Evolutionary conservation across 2,329 filamentous ascomycete genomes (phyloP).

Genomic region (Gaeumannomyces sp.): DNA sequence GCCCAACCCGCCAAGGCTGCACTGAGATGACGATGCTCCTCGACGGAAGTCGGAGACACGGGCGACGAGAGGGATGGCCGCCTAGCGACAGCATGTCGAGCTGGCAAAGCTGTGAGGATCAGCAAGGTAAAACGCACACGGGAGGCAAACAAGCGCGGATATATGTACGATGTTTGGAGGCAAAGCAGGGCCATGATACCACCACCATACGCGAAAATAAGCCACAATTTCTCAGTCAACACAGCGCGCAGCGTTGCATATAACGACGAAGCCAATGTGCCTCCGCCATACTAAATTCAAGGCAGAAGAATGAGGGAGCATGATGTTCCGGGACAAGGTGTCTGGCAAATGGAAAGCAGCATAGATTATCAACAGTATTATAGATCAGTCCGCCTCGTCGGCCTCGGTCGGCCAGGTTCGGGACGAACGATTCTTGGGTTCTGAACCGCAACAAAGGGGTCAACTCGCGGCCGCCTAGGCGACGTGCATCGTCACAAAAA

Average conservation of each 20-base stretch:
- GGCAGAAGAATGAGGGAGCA: background rate
- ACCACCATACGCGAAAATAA: background rate
- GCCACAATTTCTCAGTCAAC: background rate
- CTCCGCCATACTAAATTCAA: background rate
- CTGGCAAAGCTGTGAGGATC: background rate
- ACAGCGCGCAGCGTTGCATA: background rate
- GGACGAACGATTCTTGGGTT: background rate
- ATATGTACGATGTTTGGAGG: background rate
- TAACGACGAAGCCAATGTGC: background rate
- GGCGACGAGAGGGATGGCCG: background rate
- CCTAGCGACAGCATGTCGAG: background rate
- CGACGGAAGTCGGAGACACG: background rate
- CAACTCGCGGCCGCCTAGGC: background rate
- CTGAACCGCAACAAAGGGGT: background rate
- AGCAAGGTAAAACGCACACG: background rate
- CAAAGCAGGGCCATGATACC: background rate
- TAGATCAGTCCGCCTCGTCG: background rate
- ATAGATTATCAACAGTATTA: background rate
- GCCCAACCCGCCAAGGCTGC: slow-evolving; percentile 5
- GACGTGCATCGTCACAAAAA: background rate
- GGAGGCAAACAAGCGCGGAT: background rate
- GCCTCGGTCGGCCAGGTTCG: background rate
- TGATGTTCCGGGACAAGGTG: background rate
- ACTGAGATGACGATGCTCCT: slow-evolving; percentile 4
- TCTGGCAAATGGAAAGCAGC: background rate